phyloP scores from a whole-genome alignment of 2,329 filamentous ascomycete genomes.

The Zopfia rhizophila region DNA sequence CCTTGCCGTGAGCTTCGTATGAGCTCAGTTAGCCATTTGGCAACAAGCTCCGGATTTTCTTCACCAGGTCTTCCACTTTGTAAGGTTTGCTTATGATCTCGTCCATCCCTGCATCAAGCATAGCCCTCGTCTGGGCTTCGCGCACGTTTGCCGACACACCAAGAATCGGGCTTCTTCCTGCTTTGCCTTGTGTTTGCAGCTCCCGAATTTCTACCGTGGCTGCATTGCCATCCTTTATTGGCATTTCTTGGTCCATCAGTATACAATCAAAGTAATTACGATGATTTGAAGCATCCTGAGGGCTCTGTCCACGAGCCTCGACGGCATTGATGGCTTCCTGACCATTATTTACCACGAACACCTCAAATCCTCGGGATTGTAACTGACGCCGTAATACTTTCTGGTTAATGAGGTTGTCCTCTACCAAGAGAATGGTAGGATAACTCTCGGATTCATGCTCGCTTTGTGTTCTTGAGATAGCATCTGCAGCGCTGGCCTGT shows the following conservation, averaged over 20 bases:
- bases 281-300: slow-evolving; percentile 20
- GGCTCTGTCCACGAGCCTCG: slow-evolving; percentile 33
- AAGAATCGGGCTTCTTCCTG: slow-evolving; percentile 47
- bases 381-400: slow-evolving; percentile 62
- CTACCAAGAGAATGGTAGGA: slow-evolving; percentile 54
- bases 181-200: slow-evolving; percentile 45
- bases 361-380: slow-evolving; percentile 55
- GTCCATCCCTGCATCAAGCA: slow-evolving; percentile 51
- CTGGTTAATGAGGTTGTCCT: slow-evolving; percentile 62
- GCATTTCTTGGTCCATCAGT: slow-evolving; percentile 59
- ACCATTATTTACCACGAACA: slow-evolving; percentile 56
- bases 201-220: slow-evolving; percentile 53
- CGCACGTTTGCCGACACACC: slow-evolving; percentile 53
- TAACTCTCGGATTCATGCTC: slow-evolving; percentile 25
- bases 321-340: slow-evolving; percentile 56
- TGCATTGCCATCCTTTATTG: slow-evolving; percentile 55
- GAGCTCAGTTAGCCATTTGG: slow-evolving; percentile 19
- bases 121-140: slow-evolving; percentile 44
- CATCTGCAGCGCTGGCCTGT: slow-evolving; percentile 30
- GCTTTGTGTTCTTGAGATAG: slow-evolving; percentile 32
- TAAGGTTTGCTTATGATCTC: slow-evolving; percentile 53
- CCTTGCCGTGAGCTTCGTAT: too few relatives aligned
- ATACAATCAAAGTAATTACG: slow-evolving; percentile 53
- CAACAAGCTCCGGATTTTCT: slow-evolving; percentile 37
- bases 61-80: slow-evolving; percentile 48